Percentiles rank a stretch among this genome's conserved stretches.
These are phyloP conservation scores for Liriodendron chinense DNA, from an alignment of 164 flowering plant genomes.

Conservation along the genomic window DNA sequence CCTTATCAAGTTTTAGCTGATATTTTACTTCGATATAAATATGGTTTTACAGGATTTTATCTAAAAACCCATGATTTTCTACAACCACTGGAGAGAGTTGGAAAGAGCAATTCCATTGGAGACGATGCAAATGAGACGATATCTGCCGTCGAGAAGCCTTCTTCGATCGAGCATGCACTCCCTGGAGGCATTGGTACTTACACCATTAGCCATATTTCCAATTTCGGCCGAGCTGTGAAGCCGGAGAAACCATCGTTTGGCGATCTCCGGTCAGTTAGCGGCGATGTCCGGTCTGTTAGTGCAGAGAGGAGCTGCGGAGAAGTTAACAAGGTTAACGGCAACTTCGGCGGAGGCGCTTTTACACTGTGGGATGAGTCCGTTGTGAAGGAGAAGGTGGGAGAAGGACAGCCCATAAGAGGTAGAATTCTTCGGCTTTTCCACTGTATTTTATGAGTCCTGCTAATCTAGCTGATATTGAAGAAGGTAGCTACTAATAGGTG, in stretches of 20 bases:
- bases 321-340: conserved; percentile 21
- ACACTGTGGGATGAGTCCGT: conserved; percentile 82
- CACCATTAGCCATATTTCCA: conserved; percentile 68
- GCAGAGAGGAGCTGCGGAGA: conserved; percentile 57
- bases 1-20: no score
- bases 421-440: no score
- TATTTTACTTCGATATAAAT: neutral
- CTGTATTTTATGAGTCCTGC: no score
- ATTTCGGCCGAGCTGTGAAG: conserved; percentile 46
- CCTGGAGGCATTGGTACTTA: conserved; percentile 97
- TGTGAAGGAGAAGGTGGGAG: conserved; percentile 27
- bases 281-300: conserved; percentile 38
- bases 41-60: conserved; percentile 39
- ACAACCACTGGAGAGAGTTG: conserved; percentile 63
- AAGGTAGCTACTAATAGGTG: no score
- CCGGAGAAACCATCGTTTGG: conserved; percentile 44
- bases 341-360: conserved; percentile 66
- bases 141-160: conserved; percentile 34
- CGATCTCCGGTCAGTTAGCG: conserved; percentile 38
- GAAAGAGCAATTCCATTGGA: conserved; percentile 41
- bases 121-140: conserved; percentile 30
- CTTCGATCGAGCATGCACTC: conserved; percentile 63
- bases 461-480: no score
- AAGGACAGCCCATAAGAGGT: conserved; percentile 9
- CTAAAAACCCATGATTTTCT: conserved; percentile 82